phyloP scores from a whole-genome alignment of 192 early-diverging fungal species.

The Phycomyces nitens region DNA sequence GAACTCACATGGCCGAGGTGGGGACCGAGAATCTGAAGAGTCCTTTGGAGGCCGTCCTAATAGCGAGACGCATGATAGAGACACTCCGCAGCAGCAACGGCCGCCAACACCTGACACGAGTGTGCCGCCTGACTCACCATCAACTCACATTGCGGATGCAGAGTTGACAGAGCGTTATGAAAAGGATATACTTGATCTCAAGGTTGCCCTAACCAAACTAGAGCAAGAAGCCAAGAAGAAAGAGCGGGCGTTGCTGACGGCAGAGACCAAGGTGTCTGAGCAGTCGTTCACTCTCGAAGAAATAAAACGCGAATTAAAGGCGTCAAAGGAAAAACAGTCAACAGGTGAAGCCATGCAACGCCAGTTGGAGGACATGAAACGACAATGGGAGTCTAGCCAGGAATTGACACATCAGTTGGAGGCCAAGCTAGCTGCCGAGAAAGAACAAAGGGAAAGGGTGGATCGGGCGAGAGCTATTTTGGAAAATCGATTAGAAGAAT shows the following conservation, averaged over 20 bases:
- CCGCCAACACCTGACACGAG: not conserved
- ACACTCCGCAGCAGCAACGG: not conserved
- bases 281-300: not conserved
- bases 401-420: not conserved
- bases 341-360: not conserved
- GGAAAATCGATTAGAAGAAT: constrained; percentile 46
- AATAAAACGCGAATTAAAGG: not conserved
- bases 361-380: not conserved
- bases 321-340: not conserved
- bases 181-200: not conserved
- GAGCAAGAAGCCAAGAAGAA: not conserved
- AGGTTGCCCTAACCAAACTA: not conserved
- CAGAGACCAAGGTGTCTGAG: not conserved
- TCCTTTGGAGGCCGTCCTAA: not conserved
- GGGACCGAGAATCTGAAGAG: not conserved
- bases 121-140: not conserved
- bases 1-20: not conserved
- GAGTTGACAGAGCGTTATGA: not conserved
- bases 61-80: not conserved
- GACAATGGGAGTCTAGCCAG: constrained; percentile 24
- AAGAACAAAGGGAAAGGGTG: constrained; percentile 30
- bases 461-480: constrained; percentile 38
- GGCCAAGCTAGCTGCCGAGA: not conserved
- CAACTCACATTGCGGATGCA: not conserved
- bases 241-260: not conserved